Evolutionary conservation across 106 monocot species (phyloP), one percentile per base, ranked within the genome.

Genomic region (Chionographis japonica): DNA sequence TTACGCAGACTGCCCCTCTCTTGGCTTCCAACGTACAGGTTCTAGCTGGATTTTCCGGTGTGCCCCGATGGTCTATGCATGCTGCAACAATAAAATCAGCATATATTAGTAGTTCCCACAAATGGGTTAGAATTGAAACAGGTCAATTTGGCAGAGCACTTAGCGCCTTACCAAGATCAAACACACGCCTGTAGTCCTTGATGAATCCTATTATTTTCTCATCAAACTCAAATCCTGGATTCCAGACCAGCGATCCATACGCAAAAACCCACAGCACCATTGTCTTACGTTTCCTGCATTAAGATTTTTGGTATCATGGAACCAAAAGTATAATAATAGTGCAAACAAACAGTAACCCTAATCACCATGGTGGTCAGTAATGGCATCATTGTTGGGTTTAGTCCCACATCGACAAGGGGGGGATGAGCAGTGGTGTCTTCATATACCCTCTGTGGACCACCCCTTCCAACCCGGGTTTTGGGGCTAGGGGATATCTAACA

Each of bases 41-140:
- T 81, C 88, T 80, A 46, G 88, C 88, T 67, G 88, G 88, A 67
- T 72, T 18, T 55, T 88, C 84, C 55, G 88, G 88, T 8, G 88
- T 88, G 17, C 88, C 88, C 50, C 88, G 75, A 71, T 88, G 88
- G 63, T 88, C 88, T 52, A 88, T 81, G 75, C 88, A 88, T 37
- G 84, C 87, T 87, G 77, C 52, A 66, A 75, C 16, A 40, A 14
- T 3, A 4, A 16, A 27, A 43, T 15, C 2, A 60, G 2, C 6
- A 53, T 12, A 56, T 12, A 39, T 46, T 14, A 52, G 15, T n/a
- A 57, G 37, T 18, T 7, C 37, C 3, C 15, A 39, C n/a, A 7
- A 1, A 27, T 1, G n/a, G 27, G 13, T 35, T 43, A 38, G 6
- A 37, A 67, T 4, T 2, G 19, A 4, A 6, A 36, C 38, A 19